A percentile compares a stretch with the other conserved stretches of the same genome.
These are phyloP conservation scores for Leccinum solheimii DNA, from an alignment of 1,284 basidiomycete species.

Conservation along the genomic window DNA sequence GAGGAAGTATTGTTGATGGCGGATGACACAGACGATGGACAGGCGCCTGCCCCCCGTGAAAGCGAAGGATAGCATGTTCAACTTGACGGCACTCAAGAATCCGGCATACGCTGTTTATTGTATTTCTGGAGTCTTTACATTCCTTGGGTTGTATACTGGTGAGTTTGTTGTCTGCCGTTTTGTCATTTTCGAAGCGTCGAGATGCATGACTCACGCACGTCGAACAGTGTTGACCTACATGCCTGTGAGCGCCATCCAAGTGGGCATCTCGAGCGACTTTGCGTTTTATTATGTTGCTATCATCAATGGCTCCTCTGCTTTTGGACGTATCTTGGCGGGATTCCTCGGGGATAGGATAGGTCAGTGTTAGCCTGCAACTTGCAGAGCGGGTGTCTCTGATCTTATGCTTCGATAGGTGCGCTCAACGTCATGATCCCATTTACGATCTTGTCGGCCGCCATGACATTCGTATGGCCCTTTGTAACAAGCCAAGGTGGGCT, in stretches of 20 bases:
- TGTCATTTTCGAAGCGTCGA: background rate
- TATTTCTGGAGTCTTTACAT: conserved; percentile 45
- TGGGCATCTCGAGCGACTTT: conserved; percentile 39
- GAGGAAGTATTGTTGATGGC: conserved; percentile 22
- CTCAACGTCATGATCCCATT: conserved; percentile 48
- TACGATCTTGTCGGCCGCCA: conserved; percentile 38
- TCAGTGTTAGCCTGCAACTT: conserved; percentile 26
- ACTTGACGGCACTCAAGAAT: conserved; percentile 42
- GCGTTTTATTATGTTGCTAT: conserved; percentile 50
- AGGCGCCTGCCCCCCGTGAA: conserved; percentile 44
- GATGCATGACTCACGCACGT: conserved; percentile 9
- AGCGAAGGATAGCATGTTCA: conserved; percentile 43
- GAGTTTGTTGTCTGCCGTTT: conserved; percentile 9
- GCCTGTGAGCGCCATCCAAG: conserved; percentile 40
- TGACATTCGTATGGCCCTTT: conserved; percentile 50
- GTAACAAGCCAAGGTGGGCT: conserved; percentile 32
- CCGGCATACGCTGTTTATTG: conserved; percentile 42
- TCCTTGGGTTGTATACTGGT: conserved; percentile 65
- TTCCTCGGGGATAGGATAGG: conserved; percentile 40
- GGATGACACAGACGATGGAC: conserved; percentile 40
- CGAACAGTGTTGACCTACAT: conserved; percentile 50
- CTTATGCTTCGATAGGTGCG: conserved; percentile 27
- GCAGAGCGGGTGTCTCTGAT: background rate
- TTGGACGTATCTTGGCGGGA: conserved; percentile 45
- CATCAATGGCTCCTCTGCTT: conserved; percentile 46